Percentiles rank a stretch among this genome's conserved stretches.
phyloP scores from a whole-genome alignment of 2,329 filamentous ascomycete species.

The Colletotrichum musae region DNA sequence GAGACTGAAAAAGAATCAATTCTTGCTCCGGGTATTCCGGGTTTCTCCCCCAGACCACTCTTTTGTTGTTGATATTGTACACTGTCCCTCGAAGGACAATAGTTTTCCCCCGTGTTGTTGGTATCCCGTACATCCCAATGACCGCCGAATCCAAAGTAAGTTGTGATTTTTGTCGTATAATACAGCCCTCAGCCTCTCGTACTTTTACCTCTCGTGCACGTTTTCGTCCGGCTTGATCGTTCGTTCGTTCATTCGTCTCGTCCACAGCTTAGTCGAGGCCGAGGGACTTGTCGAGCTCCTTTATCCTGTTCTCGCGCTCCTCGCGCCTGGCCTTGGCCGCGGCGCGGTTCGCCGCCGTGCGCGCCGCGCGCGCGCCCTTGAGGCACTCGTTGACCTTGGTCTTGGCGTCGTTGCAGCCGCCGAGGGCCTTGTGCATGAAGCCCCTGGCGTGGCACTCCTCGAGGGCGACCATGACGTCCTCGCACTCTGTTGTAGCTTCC shows the following conservation, averaged over 20 bases:
- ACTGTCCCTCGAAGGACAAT: conserved; percentile 4
- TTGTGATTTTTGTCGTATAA: conserved; percentile 16
- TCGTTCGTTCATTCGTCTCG: not conserved
- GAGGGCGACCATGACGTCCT: conserved; percentile 92
- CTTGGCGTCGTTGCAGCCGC: conserved; percentile 92
- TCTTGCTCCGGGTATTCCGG: not conserved
- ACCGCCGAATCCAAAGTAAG: conserved; percentile 17
- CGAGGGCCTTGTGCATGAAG: conserved; percentile 91
- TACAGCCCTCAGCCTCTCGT: not conserved
- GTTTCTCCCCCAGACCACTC: not conserved
- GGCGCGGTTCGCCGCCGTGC: conserved; percentile 81
- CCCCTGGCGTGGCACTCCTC: conserved; percentile 95
- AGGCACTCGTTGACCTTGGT: conserved; percentile 88
- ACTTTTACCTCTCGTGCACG: not conserved
- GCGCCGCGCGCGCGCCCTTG: conserved; percentile 82
- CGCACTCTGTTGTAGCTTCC: conserved; percentile 76
- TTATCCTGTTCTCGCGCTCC: conserved; percentile 81
- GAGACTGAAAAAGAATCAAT: not conserved
- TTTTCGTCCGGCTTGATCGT: not conserved
- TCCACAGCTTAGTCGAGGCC: conserved; percentile 46
- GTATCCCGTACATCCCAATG: not conserved
- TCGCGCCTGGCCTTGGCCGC: conserved; percentile 77
- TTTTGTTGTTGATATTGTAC: conserved; percentile 11
- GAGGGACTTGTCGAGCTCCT: conserved; percentile 69
- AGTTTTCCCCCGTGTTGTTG: not conserved